Evolutionary conservation across 768 basidiomycete genomes (phyloP), one percentile per base, ranked within the genome.

Genomic region (Polyporus arcularius): DNA sequence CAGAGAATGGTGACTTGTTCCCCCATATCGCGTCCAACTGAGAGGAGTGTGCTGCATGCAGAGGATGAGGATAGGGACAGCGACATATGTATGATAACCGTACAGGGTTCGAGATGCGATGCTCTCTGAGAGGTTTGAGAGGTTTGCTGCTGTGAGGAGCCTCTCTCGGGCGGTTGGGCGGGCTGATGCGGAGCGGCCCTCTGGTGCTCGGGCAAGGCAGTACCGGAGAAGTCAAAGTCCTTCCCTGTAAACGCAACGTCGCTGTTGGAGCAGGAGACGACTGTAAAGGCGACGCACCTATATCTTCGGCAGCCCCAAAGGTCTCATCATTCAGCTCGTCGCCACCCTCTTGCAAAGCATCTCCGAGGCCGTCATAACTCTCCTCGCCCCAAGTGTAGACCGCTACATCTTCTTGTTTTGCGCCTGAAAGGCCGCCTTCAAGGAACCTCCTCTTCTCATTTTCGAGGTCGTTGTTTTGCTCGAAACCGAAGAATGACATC

Each of bases 291-390:
- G 56, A 76, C 89, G 80, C 72, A 95, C 95, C 93, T 60, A 96
- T 84, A 64, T 70, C 75, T 38, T 81, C 87, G 52, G 78, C 65
- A 42, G 76, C 82, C 32, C 96, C 97, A 76, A 99, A 99, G 2
- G 97, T 99, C 79, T 96, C 94, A 74, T 96, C 94, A 75, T 99
- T 98, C 67, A 96, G 72, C 66, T 96, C 95, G 79, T 98, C 95
- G 58, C 87, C 87, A 43, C 88, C 89, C 75, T 98, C 96, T 67
- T 89, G 86, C 55, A 98, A 82, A 52, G 86, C 86, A 74, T 93
- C 89, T 54, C 90, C 94, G 30, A 96, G 85, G 42, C 91, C 93
- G 73, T 96, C 92, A 71, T 95, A 94, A 65, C 86, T 86, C 42
- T 92, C 92, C 66, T 92, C 90, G 11, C 92, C 94, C 93, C 93